Base-by-base conservation (phyloP, 2,329 filamentous ascomycete species). In the Fusarium liriodendri region DNA sequence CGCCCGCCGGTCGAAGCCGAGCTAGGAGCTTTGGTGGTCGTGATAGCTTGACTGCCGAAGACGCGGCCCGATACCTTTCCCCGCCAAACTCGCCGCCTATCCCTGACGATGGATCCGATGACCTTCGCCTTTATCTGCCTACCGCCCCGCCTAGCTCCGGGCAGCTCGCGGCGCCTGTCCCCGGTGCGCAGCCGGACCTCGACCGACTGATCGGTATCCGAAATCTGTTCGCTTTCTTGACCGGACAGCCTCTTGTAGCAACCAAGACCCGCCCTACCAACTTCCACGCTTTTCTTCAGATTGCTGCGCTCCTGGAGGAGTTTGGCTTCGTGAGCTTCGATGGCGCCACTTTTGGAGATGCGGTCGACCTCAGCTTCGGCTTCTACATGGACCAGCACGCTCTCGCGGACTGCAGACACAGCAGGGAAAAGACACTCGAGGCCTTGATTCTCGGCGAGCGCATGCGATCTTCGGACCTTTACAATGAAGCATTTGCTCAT, bases 401-500 rank as follows among this genome's bases (percentile, higher is more conserved):
- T 22, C 84, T 98, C 35, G 93, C 90, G 4, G 96, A 98, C 82
- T 92, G 98, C 55, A 89, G 95, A 64, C 85, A 89, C 69, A 97
- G 94, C 80, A 89, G 93, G 29, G 95, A 98, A 79, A 97, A 97
- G 87, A 98, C 94, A 0, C 87, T 98, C 27, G 95, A 98, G 82
- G 94, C 92, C 0, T 88, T 98, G 55, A 89, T 98, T n/a, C 86
- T 99, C 13, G 95, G 94, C 65, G 96, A 99, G 83, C 90, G 90
- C 40, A 94, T 98, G 91, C 92, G 92, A 67, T 97, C 90, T 57
- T 90, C 92, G 77, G 88, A 92, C 9, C 88, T 99, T 3, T 98
- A 97, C 83, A 94, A 94, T 67, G 95, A 98, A 82, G 95, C 94
- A 0, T 98, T 98, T 79, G 91, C 95, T 6, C 97, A 98, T 81